Base-by-base conservation (phyloP, 345 rosid species). In the Eucalyptus cloeziana region DNA sequence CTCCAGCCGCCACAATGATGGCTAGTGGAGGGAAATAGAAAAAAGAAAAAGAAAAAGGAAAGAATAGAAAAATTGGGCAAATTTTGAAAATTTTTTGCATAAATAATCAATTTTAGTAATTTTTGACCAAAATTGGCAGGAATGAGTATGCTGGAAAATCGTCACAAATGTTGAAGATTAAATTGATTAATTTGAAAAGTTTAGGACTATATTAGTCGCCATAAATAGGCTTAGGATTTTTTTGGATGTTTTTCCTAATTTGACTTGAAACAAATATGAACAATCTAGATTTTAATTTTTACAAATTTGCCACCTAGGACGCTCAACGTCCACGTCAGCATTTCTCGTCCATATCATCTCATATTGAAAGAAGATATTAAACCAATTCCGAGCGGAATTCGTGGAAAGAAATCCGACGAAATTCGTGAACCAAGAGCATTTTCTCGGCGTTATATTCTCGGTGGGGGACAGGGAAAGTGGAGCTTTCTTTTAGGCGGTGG, bases 111-210 rank as follows among this genome's bases (percentile, higher is more conserved):
- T 56, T 4, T 56, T 24, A 19, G 30, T 24, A 56, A 56, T 24
- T 56, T 56, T 24, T 2, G 11, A 56, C 6, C 62, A 56, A 56
- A 56, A 56, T 56, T 1, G 1, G 30, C 6, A 0, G 3, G 30
- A 56, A 56, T 56, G 62, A 24, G 62, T 56, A 56, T 2, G 6
- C n/a, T 64, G 37, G 10, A 58, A 14, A 30, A 30, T 64, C 5
- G 0, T 64, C 33, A n/a, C 62, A n/a, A 30, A 64, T 31, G 10
- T 64, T n/a, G 19, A 7, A 15, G 7, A 64, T 7, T n/a, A 30
- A n/a, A n/a, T 64, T 64, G 19, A 7, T 4, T 16, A 64, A 64
- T 30, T 64, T 64, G 16, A 64, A 64, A 64, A 64, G 0, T n/a
- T 14, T 64, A n/a, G 19, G 33, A 64, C 10, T n/a, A 31, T 30